Base-by-base conservation (phyloP, 2,329 filamentous ascomycete genomes). In the Xylaria sp. region DNA sequence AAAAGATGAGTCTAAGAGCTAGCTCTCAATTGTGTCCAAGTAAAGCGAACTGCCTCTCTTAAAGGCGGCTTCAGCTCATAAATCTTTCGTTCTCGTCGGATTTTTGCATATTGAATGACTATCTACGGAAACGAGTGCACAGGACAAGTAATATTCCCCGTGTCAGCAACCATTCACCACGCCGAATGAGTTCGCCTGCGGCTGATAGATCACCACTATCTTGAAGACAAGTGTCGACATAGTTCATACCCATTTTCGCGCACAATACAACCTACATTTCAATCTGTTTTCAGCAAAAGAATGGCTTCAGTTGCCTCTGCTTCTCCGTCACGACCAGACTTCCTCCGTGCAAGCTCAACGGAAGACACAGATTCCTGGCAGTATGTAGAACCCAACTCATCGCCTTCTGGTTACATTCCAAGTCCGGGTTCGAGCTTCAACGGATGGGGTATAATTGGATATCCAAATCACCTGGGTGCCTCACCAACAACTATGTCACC, bases 341-440 rank as follows among this genome's bases (percentile, higher is more conserved):
- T 77, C 63, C 71, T 66, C 23, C 73, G 69, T 52, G 70, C 74
- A 55, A 77, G 78, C 60, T 79, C 77, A 36, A 73, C 74, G 20
- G 78, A 80, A 25, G 78, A 79, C 52, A 73, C 76, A 43, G 78
- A 80, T 51, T 79, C 76, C 10, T 78, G 76, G 78, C 77, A 79
- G 61, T 74, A 78, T 75, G 72, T 79, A 72, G 74, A 77, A 31
- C 76, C 75, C 25, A 77, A 76, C 54, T 75, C 77, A 13, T 72
- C 77, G n/a, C 76, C 77, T 28, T 74, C 75, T 62, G 82, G 80
- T 20, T 84, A 86, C 68, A 78, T 85, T 20, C 82, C 83, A 31
- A 87, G 86, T 70, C 86, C 86, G 12, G 86, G 82, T 72, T 82
- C 83, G 15, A 88, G 86, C 68, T 76, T 88, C 72, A 82, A 81